Percentiles rank a stretch among this genome's conserved stretches.
These are phyloP conservation scores for Cardamine resedifolia DNA, from an alignment of 345 rosid species.

Conservation along the genomic window DNA sequence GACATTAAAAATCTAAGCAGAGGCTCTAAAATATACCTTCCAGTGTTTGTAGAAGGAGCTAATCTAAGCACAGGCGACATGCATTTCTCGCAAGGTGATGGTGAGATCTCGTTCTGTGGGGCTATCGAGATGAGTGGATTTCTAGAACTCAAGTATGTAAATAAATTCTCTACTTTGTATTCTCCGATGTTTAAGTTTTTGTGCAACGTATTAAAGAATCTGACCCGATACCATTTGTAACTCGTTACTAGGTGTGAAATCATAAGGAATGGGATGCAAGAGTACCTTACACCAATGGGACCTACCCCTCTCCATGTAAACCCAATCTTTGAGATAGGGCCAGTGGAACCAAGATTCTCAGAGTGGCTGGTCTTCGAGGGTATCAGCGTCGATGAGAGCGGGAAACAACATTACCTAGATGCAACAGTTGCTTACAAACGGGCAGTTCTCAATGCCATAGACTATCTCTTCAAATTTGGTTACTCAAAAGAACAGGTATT, in stretches of 20 bases:
- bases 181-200: background rate
- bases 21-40: slow-evolving; percentile 84
- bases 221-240: background rate
- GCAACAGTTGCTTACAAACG: slow-evolving; percentile 87
- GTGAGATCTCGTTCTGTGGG: slow-evolving; percentile 90
- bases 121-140: slow-evolving; percentile 97
- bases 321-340: slow-evolving; percentile 92
- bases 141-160: slow-evolving; percentile 69
- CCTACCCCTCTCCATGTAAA: slow-evolving; percentile 87
- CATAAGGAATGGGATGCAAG: slow-evolving; percentile 80
- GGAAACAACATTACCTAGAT: slow-evolving; percentile 86
- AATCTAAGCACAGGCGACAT: slow-evolving; percentile 88
- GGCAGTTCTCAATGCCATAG: slow-evolving; percentile 86
- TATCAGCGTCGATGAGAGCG: slow-evolving; percentile 84
- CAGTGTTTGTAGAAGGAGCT: slow-evolving; percentile 90
- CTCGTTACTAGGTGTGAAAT: slow-evolving; percentile 61
- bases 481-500: slow-evolving; percentile 92
- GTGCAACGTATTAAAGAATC: background rate
- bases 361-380: slow-evolving; percentile 97
- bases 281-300: slow-evolving; percentile 97
- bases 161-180: too few relatives aligned
- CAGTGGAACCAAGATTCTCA: slow-evolving; percentile 87
- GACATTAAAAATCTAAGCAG: slow-evolving; percentile 87
- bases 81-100: slow-evolving; percentile 99
- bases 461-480: slow-evolving; percentile 86